Base-by-base conservation (phyloP, 2,329 filamentous ascomycete genomes). In the Cladosporium sp. region DNA sequence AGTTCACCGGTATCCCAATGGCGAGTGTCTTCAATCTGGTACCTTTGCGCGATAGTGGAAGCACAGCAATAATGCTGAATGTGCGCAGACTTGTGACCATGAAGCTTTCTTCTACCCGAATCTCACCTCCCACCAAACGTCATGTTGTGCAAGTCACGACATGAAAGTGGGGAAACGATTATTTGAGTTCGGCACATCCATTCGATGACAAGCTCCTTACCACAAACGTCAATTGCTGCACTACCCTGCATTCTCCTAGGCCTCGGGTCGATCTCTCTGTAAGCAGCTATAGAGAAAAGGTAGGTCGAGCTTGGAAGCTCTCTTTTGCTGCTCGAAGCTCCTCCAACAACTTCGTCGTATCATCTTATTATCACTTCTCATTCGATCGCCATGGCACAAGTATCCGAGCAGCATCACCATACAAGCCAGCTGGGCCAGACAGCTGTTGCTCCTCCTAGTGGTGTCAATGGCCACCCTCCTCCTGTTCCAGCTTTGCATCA, bases 391-490 rank as follows among this genome's bases (percentile, higher is more conserved):
- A 63, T 63, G 61, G 61, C 61, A 14, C 50, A 63, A 46, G 50
- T 53, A 63, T 63, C 46, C 21, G 33, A n/a, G 23, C 44, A 28
- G 21, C 35, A 63, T 18, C 61, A 63, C 21, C 50, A 63, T 10
- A 26, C 33, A 63, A 63, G 61, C 50, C 61, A 63, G 37, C 35
- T 63, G 10, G 61, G 61, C 50, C 14, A 23, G n/a, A 10, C 50
- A 46, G 61, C 61, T 44, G 28, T 63, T 31, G 61, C 61, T 11
- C 49, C 49, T 26, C 61, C 61, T 5, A 35, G 35, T 40, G 50
- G 18, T 7, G 18, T 10, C 16, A 28, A 63, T 11, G 26, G n/a
- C 31, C 35, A 44, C 5, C 61, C 61, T 23, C 61, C 61, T 46
- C 26, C 61, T 14, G 35, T 46, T 10, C 50, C 61, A 46, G 61